Percentiles rank a stretch among this genome's conserved stretches.
Evolutionary conservation across 139 green algal genomes (phyloP).

Genomic region (Micractinium sp.): DNA sequence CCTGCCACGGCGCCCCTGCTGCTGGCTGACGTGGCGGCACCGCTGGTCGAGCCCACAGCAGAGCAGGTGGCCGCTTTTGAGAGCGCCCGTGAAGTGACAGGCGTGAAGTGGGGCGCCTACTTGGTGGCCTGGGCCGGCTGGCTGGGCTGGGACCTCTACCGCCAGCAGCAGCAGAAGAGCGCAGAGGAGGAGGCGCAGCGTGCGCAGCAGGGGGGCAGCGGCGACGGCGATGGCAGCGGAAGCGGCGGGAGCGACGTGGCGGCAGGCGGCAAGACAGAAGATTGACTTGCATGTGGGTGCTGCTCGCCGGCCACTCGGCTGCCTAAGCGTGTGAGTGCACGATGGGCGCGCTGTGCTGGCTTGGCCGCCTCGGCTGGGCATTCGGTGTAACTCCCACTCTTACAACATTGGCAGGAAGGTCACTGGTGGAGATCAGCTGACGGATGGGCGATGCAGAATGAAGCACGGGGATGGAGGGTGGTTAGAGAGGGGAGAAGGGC

Average conservation of each 20-base stretch:
- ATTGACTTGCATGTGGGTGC: background rate
- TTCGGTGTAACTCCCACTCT: too few relatives aligned
- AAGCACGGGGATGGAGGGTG: too few relatives aligned
- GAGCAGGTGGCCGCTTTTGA: conserved; percentile 6
- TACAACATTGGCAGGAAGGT: too few relatives aligned
- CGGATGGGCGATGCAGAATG: too few relatives aligned
- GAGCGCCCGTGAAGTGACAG: background rate
- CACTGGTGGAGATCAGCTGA: too few relatives aligned
- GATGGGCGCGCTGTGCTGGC: background rate
- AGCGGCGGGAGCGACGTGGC: too few relatives aligned
- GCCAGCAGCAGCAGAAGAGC: conserved; percentile 1
- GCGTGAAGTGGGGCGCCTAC: conserved; percentile 16
- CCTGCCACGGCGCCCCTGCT: background rate
- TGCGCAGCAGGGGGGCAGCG: background rate
- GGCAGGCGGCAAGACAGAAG: background rate
- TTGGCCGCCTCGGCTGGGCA: background rate
- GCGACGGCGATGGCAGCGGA: background rate
- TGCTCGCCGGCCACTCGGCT: background rate
- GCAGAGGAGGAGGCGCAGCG: background rate
- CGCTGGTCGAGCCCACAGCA: background rate
- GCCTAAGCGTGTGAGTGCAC: background rate
- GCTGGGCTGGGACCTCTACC: conserved; percentile 15
- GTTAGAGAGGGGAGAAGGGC: too few relatives aligned
- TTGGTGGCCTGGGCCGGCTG: conserved; percentile 20
- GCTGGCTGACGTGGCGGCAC: background rate